phyloP scores from a whole-genome alignment of 73 alveolate genomes.

The Paramecium biaurelia region DNA sequence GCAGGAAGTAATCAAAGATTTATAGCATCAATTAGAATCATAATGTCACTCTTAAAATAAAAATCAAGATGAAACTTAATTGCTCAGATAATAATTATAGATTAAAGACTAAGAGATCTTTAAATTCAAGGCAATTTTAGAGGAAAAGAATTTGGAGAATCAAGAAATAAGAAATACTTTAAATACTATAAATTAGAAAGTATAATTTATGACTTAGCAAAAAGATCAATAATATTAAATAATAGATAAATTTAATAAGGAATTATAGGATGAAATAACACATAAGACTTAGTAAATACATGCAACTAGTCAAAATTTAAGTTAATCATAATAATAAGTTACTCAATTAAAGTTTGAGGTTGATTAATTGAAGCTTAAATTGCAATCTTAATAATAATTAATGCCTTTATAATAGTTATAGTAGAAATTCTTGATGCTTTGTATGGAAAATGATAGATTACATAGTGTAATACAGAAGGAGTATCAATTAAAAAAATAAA shows the following conservation, averaged over 20 bases:
- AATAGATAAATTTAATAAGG: slow-evolving; percentile 17
- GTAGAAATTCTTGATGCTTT: neutral
- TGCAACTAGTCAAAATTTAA: neutral
- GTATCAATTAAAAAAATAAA: neutral
- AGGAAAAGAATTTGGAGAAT: neutral
- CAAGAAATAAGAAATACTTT: slow-evolving; percentile 3
- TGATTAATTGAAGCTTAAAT: neutral
- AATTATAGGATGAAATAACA: neutral
- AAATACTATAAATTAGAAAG: slow-evolving; percentile 10
- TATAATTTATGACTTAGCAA: neutral
- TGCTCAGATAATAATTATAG: neutral
- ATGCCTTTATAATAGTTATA: neutral
- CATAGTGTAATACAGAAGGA: neutral
- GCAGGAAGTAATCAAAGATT: neutral
- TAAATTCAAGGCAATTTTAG: neutral
- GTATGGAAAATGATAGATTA: slow-evolving; percentile 42
- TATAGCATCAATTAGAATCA: neutral
- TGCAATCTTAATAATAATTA: neutral
- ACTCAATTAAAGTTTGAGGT: neutral
- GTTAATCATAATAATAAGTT: neutral
- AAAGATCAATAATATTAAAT: slow-evolving; percentile 12
- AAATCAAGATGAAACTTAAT: neutral
- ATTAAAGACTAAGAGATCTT: slow-evolving; percentile 11
- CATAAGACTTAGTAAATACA: neutral
- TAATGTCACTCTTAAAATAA: neutral